Conservation (phyloP, 768 basidiomycete genomes). For the Crepidotus variabilis region DNA sequence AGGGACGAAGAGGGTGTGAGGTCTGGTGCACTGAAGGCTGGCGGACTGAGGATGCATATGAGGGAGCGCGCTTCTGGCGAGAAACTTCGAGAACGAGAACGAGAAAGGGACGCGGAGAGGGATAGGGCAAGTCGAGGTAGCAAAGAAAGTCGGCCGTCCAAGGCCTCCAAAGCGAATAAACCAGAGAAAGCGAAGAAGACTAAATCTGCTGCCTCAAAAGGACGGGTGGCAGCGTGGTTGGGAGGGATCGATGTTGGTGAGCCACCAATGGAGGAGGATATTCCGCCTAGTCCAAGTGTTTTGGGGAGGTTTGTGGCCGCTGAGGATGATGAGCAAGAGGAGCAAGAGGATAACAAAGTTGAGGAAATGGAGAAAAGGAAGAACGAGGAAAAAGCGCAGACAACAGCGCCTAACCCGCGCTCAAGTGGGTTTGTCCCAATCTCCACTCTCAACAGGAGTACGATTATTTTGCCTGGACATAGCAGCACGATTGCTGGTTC, state of each 20-base stretch:
- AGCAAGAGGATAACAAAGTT: not conserved
- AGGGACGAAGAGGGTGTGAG: slow-evolving; percentile 10
- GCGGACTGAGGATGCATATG: slow-evolving; percentile 17
- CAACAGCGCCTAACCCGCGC: slow-evolving; percentile 58
- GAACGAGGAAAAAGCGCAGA: slow-evolving; percentile 17
- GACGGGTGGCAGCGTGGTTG: slow-evolving; percentile 76
- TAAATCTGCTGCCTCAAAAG: slow-evolving; percentile 46
- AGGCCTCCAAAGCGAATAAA: slow-evolving; percentile 2
- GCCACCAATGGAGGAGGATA: slow-evolving; percentile 48
- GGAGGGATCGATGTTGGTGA: slow-evolving; percentile 58
- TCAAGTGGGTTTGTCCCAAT: slow-evolving; percentile 77
- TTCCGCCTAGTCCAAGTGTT: slow-evolving; percentile 37
- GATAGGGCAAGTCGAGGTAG: too few species aligned
- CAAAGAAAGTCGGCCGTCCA: too few species aligned
- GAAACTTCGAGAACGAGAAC: too few species aligned
- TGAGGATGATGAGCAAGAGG: not conserved
- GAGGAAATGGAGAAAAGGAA: slow-evolving; percentile 7
- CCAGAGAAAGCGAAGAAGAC: slow-evolving; percentile 21
- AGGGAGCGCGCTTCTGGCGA: slow-evolving; percentile 16
- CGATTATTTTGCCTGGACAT: slow-evolving; percentile 15
- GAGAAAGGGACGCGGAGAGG: too few species aligned
- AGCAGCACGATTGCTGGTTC: not conserved
- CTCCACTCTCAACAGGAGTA: slow-evolving; percentile 44
- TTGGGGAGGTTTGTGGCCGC: slow-evolving; percentile 5
- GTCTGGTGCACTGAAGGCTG: too few species aligned